These are phyloP conservation scores for Acanthamoeba royreba DNA, from an alignment of 208 protist genomes.

Conservation along the genomic window DNA sequence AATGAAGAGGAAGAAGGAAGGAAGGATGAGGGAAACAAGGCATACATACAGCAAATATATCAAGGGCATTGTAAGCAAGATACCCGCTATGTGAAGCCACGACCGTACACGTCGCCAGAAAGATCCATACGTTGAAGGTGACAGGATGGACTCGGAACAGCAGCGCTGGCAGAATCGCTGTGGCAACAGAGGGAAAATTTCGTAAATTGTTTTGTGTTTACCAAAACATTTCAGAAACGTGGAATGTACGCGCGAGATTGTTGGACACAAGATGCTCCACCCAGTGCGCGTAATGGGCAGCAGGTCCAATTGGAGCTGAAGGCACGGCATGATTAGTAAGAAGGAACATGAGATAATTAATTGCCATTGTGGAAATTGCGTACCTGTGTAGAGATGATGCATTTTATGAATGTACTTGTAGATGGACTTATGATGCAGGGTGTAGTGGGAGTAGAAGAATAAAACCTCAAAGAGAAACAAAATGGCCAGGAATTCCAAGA, in stretches of 20 bases:
- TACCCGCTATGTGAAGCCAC: background rate
- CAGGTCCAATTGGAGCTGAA: background rate
- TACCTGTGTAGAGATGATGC: background rate
- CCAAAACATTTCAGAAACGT: background rate
- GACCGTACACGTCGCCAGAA: background rate
- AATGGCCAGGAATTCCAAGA: background rate
- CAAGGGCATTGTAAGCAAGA: too few relatives aligned
- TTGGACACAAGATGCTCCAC: background rate
- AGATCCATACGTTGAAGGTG: background rate
- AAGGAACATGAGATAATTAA: background rate
- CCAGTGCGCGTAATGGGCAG: background rate
- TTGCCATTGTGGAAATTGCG: too few relatives aligned
- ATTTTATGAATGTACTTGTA: background rate
- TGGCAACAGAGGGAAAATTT: background rate
- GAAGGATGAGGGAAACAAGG: background rate
- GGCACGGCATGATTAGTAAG: too few relatives aligned
- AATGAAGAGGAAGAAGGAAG: background rate
- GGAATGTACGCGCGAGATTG: background rate
- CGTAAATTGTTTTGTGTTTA: background rate
- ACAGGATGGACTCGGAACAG: background rate
- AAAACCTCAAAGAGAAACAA: background rate
- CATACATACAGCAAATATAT: background rate
- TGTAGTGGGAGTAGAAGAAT: background rate
- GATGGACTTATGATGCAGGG: background rate
- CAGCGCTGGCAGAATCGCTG: background rate